phyloP scores from a whole-genome alignment of 202 grass and related monocot species.

The Panicum hallii region DNA sequence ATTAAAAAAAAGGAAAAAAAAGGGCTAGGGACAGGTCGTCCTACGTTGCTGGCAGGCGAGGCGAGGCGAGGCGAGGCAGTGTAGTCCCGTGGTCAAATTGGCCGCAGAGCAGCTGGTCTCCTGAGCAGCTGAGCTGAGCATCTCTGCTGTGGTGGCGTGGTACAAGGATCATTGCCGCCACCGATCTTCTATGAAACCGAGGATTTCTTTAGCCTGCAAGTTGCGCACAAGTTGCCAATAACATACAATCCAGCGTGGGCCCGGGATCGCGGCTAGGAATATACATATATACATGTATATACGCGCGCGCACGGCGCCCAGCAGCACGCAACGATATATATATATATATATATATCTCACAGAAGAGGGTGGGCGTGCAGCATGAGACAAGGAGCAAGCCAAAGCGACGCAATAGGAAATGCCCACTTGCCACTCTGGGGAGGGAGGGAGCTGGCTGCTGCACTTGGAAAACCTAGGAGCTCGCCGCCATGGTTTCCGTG shows the following conservation, averaged over 20 bases:
- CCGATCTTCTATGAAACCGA: constrained; percentile 42
- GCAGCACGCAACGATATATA: neutral
- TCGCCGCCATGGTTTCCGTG: constrained; percentile 10
- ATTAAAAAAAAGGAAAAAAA: neutral
- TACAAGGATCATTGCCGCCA: constrained; percentile 22
- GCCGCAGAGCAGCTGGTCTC: neutral
- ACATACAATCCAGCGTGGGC: neutral
- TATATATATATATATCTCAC: neutral
- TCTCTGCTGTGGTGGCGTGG: constrained; percentile 11
- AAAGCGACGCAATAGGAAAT: constrained; percentile 10
- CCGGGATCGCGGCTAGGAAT: neutral
- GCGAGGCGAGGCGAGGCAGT: neutral
- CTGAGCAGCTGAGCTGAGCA: neutral
- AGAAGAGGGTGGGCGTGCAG: constrained; percentile 9
- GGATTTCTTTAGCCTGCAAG: constrained; percentile 4
- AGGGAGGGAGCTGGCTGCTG: neutral
- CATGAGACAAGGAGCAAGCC: constrained; percentile 35
- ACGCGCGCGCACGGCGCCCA: neutral
- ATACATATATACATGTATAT: neutral
- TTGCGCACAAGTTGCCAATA: constrained; percentile 8
- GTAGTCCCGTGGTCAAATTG: constrained; percentile 46
- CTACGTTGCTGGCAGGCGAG: neutral
- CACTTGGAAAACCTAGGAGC: constrained; percentile 45
- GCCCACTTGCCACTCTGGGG: constrained; percentile 30
- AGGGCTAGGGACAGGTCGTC: neutral